Evolutionary conservation across 495 filamentous ascomycete genomes (phyloP).

Genomic region (Hypoxylon fragiforme): DNA sequence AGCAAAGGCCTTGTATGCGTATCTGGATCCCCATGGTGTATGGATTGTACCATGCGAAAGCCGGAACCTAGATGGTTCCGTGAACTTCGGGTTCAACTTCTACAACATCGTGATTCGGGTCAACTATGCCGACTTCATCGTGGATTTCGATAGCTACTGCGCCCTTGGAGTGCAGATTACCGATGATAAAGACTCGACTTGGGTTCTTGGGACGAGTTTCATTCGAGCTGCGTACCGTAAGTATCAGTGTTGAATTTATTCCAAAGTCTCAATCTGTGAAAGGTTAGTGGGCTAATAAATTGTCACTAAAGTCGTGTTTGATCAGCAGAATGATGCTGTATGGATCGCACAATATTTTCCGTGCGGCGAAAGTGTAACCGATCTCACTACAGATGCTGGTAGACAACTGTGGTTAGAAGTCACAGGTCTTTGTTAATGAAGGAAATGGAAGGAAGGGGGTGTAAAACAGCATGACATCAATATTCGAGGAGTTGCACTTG

Average conservation of each 20-base stretch:
- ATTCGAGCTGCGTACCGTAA: conserved; percentile 48
- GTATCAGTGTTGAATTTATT: conserved; percentile 10
- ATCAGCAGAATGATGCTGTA: conserved; percentile 47
- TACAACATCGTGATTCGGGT: conserved; percentile 48
- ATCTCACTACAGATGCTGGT: conserved; percentile 33
- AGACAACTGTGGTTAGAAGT: conserved; percentile 36
- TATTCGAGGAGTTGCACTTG: neutral
- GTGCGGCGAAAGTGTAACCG: conserved; percentile 39
- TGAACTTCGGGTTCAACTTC: conserved; percentile 50
- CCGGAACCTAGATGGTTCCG: conserved; percentile 40
- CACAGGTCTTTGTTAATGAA: conserved; percentile 32
- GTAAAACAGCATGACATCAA: too few relatives aligned
- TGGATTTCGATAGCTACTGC: conserved; percentile 44
- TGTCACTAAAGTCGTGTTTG: conserved; percentile 44
- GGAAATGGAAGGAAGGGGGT: neutral
- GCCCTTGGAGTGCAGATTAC: conserved; percentile 48
- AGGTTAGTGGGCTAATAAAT: conserved; percentile 3
- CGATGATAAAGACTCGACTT: conserved; percentile 36
- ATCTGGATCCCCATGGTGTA: conserved; percentile 39
- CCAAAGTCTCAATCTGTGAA: neutral
- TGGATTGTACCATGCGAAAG: conserved; percentile 45
- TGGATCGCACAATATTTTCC: conserved; percentile 53
- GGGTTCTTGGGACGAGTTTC: conserved; percentile 50
- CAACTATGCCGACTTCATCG: conserved; percentile 50
- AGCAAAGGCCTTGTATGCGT: conserved; percentile 41